Conservation (phyloP, 345 rosid genomes). For the Rhodamnia rubescens region DNA sequence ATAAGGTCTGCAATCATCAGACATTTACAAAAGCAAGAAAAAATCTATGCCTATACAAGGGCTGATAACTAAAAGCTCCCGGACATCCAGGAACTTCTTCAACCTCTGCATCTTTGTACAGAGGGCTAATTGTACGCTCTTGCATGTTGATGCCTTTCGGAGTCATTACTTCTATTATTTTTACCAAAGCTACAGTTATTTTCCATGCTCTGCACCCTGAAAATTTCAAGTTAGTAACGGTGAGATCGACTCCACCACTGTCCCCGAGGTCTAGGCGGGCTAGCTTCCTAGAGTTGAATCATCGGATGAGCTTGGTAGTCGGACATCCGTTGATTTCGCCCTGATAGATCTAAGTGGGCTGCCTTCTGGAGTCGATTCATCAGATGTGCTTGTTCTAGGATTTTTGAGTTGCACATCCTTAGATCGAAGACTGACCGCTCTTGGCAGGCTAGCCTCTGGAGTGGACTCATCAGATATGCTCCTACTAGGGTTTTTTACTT, state of each 20-base stretch:
- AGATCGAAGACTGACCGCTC: no score
- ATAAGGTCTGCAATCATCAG: no score
- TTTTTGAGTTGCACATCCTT: neutral
- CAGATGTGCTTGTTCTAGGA: no score
- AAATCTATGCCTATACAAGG: neutral
- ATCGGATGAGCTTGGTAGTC: neutral
- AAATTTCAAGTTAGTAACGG: rapidly evolving
- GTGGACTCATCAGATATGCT: neutral
- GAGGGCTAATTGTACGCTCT: neutral
- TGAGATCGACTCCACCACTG: rapidly evolving
- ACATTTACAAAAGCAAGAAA: no score
- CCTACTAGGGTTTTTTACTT: neutral
- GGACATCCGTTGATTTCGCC: neutral
- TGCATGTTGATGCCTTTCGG: neutral
- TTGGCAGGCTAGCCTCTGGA: neutral
- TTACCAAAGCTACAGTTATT: rapidly evolving
- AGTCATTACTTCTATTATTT: neutral
- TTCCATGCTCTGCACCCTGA: neutral
- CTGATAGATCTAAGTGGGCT: neutral
- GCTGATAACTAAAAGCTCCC: neutral
- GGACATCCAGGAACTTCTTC: neutral
- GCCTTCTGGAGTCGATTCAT: no score
- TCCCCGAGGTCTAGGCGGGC: neutral
- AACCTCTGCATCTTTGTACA: neutral
- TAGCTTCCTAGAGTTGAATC: neutral